Evolutionary conservation across 176 grass and related monocot species (phyloP), one percentile per base, ranked within the genome.

Genomic region (Zizania latifolia): DNA sequence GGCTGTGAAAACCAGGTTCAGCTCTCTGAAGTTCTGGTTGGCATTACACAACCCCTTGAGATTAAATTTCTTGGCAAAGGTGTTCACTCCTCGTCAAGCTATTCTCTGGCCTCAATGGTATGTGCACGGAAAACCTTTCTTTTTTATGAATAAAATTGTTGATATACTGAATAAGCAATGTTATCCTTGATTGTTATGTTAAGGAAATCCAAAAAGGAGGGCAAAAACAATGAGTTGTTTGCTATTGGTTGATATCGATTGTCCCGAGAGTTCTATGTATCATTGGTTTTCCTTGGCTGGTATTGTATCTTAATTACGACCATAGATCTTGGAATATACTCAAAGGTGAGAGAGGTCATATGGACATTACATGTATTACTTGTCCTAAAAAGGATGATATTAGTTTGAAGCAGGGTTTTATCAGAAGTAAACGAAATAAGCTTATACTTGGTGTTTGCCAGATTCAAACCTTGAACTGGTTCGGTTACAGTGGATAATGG

Each of bases 21-120:
- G 12, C 23, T 78, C 6, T 78, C 35, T 41, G 48, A 78, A 68
- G 6, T 68, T 2, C 14, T 78, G 76, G 48, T 43, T 41, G 76
- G 34, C 62, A 78, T 78, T 38, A n/a, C 35, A 27, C 66, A 35
- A 68, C 76, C 76, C 23, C 15, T 78, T 78, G 62, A 78, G 16
- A 15, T 51, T 41, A 37, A n/a, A 40, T 51, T 68, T 65, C 51
- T 78, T n/a, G 67, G 22, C 62, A 68, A 39, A 29, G 65, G 35
- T 57, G 46, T 36, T n/a, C 10, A 43, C 38, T 31, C 46, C 3
- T 27, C 33, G 27, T 13, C 62, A 38, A 16, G 41, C 24, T 79
- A 79, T 79, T 13, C 24, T 57, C 23, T 68, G 8, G 37, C 48
- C 30, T 68, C 76, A 53, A 51, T 68, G 76, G 76, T 78, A 78